Base-by-base conservation (phyloP, 768 basidiomycete species). In the Termitomyces titanicus region DNA sequence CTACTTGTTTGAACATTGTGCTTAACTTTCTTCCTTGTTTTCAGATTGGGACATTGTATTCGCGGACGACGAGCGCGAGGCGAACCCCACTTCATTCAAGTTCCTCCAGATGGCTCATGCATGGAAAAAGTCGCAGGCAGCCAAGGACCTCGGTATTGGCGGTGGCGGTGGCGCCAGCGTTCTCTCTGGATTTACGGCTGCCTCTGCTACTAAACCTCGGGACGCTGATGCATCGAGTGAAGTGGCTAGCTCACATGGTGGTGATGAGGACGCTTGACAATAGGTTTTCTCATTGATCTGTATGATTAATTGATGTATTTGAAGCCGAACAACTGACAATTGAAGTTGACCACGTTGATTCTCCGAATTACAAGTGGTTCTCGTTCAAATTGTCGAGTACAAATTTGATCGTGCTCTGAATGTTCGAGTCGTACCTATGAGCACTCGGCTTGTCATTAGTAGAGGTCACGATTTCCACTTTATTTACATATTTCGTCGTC, bases 1-100 rank as follows among this genome's bases (percentile, higher is more conserved):
- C 29, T 47, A 39, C 15, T 38, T 40, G 25, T 20, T n/a, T n/a
- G n/a, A 22, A 38, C 24, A 18, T 37, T 38, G 46, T 15, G 24
- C 18, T 47, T 27, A 53, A 31, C 37, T 12, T 34, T 61, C 20
- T 59, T 18, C 5, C 27, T 18, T 40, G 35, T n/a, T n/a, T n/a
- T n/a, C 29, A 94, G 95, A 96, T 64, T 96, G 90, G 86, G 95
- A 96, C 65, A 83, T 95, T 65, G 86, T 95, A 20, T 98, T 98
- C 70, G 86, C 94, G 25, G 96, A 98, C 75, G 96, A 98, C 79
- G 94, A 97, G 65, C 81, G 88, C 50, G 95, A 96, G 65, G 83
- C 88, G 44, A 96, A 97, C 64, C 92, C 95, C 0, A 87, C 92
- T 0, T 84, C 92, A 0, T 96, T 94, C 86, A 96, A 94, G 65